Evolutionary conservation across 2,329 filamentous ascomycete genomes (phyloP), one percentile per base, ranked within the genome.

Genomic region (Alternaria brassicae): DNA sequence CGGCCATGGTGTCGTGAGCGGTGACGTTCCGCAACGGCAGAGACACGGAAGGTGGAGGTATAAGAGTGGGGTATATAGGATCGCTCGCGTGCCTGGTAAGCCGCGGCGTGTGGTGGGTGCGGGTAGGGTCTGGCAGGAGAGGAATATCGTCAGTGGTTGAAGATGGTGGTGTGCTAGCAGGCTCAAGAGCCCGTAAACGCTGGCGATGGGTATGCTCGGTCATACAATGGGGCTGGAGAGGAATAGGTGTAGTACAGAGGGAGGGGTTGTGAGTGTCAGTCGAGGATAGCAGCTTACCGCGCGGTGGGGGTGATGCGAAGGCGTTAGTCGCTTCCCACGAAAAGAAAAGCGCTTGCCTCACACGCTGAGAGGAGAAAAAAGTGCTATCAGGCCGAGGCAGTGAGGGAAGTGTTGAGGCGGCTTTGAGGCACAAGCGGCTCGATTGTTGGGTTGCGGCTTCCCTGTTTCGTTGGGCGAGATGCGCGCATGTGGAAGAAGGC

Each of bases 131-230:
- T 70, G 54, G 51, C 58, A 45, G 49, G 30, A 49, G 32, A 71
- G 58, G 54, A 60, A 72, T 66, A 60, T 68, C 53, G 70, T 74
- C 64, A 74, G 72, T 72, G 4, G 66, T 63, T 68, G 67, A 65
- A 37, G 68, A 67, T 65, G 61, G 30, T 9, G 51, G 56, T 49
- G 48, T 62, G 47, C 57, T 49, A 53, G 53, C 56, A 30, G 60
- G 59, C 64, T 52, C 65, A 45, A 71, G 28, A 30, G 61, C 58
- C 39, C 58, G 54, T 52, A 69, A 53, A 59, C 56, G 63, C 50
- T 61, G 62, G 59, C 62, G 64, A 40, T 50, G 58, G 42, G 62
- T 52, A 41, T 42, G 63, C 53, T 65, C 67, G 61, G 66, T 55
- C 68, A 71, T 70, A 42, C 49, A 51, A 30, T 34, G 57, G 56